Evolutionary conservation across 1,284 basidiomycete species (phyloP).

Genomic region (Cutaneotrichosporon curvatum): DNA sequence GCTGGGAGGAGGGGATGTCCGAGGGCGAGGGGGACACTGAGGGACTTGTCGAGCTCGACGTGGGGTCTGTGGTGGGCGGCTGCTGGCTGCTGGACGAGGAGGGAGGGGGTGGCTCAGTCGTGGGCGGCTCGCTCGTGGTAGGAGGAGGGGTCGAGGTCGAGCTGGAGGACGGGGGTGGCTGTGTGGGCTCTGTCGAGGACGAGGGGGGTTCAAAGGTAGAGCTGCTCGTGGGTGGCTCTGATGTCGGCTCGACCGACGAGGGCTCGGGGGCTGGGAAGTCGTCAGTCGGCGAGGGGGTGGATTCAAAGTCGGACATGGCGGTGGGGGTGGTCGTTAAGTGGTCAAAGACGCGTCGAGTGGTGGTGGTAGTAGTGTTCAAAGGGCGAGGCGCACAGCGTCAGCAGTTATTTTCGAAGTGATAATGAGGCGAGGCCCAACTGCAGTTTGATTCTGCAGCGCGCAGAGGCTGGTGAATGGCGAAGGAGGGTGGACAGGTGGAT

Average conservation of each 20-base stretch:
- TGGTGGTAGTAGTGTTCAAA: neutral
- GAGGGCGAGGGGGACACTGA: neutral
- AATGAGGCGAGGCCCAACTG: too few relatives aligned
- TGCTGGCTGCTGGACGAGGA: neutral
- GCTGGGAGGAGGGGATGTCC: neutral
- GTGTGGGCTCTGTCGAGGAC: neutral
- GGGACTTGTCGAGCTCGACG: neutral
- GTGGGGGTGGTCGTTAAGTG: neutral
- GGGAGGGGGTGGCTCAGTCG: neutral
- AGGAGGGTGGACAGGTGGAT: neutral
- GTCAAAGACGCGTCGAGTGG: neutral
- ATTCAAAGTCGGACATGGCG: neutral
- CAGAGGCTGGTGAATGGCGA: too few relatives aligned
- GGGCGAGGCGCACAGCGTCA: too few relatives aligned
- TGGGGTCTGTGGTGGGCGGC: neutral
- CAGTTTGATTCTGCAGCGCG: too few relatives aligned
- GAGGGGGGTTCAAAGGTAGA: neutral
- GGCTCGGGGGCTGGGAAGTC: neutral
- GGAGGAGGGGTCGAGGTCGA: neutral
- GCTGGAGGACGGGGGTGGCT: neutral
- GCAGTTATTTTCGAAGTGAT: too few relatives aligned
- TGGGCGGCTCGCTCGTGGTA: neutral
- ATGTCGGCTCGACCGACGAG: neutral
- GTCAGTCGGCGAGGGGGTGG: neutral
- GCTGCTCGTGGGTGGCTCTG: neutral